Percentiles rank a stretch among this genome's conserved stretches.
Evolutionary conservation across 441 rosid species (phyloP).

Genomic region (Euphorbia schlechtendalii): DNA sequence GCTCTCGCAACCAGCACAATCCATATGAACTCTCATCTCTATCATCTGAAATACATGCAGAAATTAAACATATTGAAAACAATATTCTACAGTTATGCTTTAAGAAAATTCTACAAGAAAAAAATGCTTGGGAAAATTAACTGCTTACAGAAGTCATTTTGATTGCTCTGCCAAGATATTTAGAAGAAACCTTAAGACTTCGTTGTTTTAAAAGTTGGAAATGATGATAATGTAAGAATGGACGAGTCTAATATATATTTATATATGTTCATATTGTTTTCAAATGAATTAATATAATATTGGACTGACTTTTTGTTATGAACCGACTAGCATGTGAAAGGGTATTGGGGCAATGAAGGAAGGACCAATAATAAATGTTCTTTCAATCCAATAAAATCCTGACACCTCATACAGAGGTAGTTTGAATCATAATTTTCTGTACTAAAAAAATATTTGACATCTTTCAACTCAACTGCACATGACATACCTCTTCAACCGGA

Average conservation of each 20-base stretch:
- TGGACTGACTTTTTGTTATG: constrained; percentile 4
- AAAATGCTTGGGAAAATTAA: no score
- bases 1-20: constrained; percentile 52
- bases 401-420: neutral
- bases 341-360: neutral
- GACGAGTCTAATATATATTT: neutral
- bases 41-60: constrained; percentile 16
- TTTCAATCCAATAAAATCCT: neutral
- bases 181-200: neutral
- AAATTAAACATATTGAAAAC: no score
- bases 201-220: neutral
- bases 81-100: neutral
- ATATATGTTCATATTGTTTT: neutral
- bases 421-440: neutral
- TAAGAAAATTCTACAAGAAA: neutral
- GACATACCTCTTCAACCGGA: no score
- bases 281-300: neutral
- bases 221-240: neutral
- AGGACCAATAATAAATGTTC: neutral
- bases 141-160: constrained; percentile 12
- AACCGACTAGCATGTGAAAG: constrained; percentile 9
- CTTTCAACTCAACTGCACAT: no score
- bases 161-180: neutral
- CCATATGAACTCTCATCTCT: constrained; percentile 61
- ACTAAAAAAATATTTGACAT: neutral